Percentiles rank a stretch among this genome's conserved stretches.
Evolutionary conservation across 306 rosid genomes (phyloP).

Genomic region (Lupinus albus): DNA sequence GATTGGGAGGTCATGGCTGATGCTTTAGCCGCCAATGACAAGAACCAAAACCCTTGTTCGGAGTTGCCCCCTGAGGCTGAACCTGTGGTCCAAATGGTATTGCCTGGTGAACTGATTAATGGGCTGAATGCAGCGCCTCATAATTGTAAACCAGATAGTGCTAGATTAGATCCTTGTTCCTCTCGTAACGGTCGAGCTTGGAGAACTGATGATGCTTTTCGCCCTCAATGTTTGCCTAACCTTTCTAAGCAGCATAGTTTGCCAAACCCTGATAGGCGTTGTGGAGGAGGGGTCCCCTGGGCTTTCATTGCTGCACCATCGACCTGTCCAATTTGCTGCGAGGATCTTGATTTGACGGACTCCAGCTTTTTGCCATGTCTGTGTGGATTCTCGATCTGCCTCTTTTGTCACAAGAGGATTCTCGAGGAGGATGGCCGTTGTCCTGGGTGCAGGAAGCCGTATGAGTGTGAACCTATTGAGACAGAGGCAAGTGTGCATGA

Average conservation of each 20-base stretch:
- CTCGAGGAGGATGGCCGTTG: slow-evolving; percentile 91
- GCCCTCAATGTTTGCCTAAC: slow-evolving; percentile 91
- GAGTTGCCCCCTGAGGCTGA: slow-evolving; percentile 51
- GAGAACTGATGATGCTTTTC: slow-evolving; percentile 89
- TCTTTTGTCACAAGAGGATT: slow-evolving; percentile 96
- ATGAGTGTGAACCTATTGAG: no score
- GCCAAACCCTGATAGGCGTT: slow-evolving; percentile 60
- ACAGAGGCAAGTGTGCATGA: slow-evolving; percentile 65
- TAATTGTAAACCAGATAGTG: slow-evolving; percentile 45
- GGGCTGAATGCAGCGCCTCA: slow-evolving; percentile 40
- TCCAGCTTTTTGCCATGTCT: slow-evolving; percentile 81
- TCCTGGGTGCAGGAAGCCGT: slow-evolving; percentile 98
- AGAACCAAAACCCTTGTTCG: slow-evolving; percentile 44
- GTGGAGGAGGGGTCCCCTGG: slow-evolving; percentile 71
- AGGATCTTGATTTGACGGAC: slow-evolving; percentile 91
- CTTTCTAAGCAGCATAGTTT: slow-evolving; percentile 79
- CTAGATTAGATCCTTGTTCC: slow-evolving; percentile 48
- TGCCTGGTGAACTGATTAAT: slow-evolving; percentile 38
- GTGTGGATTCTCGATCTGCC: slow-evolving; percentile 95
- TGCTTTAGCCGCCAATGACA: slow-evolving; percentile 85
- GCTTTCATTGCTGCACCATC: slow-evolving; percentile 54
- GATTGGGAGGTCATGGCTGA: slow-evolving; percentile 99
- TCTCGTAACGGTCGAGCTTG: slow-evolving; percentile 65
- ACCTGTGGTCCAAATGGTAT: slow-evolving; percentile 41
- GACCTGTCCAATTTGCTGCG: slow-evolving; percentile 87